Evolutionary conservation across 306 rosid species (phyloP).

Genomic region (Citrullus mucosospermus): DNA sequence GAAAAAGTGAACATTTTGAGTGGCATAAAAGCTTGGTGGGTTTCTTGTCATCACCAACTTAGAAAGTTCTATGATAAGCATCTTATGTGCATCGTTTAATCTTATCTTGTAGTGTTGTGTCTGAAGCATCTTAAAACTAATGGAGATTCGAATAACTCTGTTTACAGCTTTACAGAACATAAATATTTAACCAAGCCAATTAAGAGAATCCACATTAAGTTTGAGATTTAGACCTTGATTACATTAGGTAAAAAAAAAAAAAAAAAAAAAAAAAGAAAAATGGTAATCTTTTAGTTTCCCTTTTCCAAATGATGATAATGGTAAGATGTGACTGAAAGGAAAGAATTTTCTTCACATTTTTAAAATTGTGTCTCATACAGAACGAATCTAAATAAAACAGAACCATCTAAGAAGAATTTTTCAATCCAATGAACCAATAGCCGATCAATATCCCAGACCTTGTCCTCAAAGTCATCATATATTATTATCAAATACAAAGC

Average conservation of each 20-base stretch:
- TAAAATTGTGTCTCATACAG: background rate
- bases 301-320: background rate
- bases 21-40: conserved; percentile 10
- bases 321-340: background rate
- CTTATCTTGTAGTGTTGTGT: conserved; percentile 5
- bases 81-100: background rate
- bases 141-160: conserved; percentile 1
- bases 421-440: background rate
- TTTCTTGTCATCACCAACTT: conserved; percentile 29
- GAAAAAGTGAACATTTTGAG: background rate
- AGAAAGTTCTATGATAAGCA: conserved; percentile 11
- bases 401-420: background rate
- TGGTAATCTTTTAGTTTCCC: background rate
- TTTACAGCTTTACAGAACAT: background rate
- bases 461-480: background rate
- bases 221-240: background rate
- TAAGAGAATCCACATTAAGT: background rate
- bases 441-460: background rate
- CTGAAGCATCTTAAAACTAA: background rate
- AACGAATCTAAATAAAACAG: background rate
- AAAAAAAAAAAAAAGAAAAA: background rate
- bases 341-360: background rate
- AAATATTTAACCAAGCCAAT: background rate
- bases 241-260: background rate
- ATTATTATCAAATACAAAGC: background rate